These are phyloP conservation scores for Fusarium circinatum DNA, from an alignment of 2,329 filamentous ascomycete species.

Conservation along the genomic window DNA sequence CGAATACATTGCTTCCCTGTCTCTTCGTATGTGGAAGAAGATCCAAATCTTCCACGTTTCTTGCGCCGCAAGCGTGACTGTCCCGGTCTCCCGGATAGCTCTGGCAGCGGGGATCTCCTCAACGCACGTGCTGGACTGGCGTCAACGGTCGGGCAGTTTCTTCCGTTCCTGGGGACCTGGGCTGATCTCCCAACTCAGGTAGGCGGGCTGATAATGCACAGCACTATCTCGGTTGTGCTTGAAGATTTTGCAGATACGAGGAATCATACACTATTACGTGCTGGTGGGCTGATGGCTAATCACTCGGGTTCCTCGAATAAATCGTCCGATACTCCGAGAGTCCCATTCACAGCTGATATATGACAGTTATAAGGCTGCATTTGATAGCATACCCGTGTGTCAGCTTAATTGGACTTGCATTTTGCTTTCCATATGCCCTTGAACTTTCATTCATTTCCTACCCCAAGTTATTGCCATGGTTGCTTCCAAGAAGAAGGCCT, in stretches of 20 bases:
- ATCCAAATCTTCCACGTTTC: background rate
- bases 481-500: background rate
- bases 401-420: background rate
- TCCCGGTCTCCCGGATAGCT: background rate
- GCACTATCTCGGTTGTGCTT: background rate
- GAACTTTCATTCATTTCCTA: constrained; percentile 6
- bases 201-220: constrained; percentile 1
- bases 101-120: background rate
- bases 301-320: background rate
- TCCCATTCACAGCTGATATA: constrained; percentile 2
- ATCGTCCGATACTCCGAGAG: background rate
- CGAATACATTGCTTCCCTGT: background rate
- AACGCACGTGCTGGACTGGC: background rate
- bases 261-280: background rate
- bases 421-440: background rate
- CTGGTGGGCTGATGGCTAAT: constrained; percentile 3
- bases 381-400: background rate
- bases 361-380: constrained; percentile 1
- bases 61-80: background rate
- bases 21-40: background rate
- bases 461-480: constrained; percentile 1
- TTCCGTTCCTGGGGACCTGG: background rate
- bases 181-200: background rate
- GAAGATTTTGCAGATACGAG: background rate
- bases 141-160: background rate